Evolutionary conservation across 805 yeast genomes (phyloP).

Genomic region (Candida quercuum): DNA sequence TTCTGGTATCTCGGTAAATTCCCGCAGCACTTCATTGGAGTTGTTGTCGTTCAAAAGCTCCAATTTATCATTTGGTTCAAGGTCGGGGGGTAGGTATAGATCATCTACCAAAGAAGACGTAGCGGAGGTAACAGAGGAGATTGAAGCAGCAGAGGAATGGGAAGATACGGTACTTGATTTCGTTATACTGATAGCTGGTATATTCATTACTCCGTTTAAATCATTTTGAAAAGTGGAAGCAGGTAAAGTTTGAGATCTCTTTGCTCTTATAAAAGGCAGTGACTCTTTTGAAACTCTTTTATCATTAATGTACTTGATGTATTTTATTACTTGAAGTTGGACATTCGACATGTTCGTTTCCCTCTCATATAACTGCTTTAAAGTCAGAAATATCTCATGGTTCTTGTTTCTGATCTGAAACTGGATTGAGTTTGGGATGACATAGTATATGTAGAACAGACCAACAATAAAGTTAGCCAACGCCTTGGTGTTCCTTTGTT

Average conservation of each 20-base stretch:
- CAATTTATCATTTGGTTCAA: conserved; percentile 35
- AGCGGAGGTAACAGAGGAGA: conserved; percentile 8
- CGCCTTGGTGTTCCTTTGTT: conserved; percentile 22
- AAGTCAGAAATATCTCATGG: conserved; percentile 29
- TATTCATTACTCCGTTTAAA: conserved; percentile 8
- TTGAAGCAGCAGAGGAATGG: conserved; percentile 1
- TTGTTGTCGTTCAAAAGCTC: conserved; percentile 24
- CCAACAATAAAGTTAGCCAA: conserved; percentile 32
- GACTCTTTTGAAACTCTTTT: conserved; percentile 6
- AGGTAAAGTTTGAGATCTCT: conserved; percentile 31
- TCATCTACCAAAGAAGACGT: conserved; percentile 20
- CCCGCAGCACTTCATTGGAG: conserved; percentile 8
- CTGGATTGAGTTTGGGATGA: conserved; percentile 35
- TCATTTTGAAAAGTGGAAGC: conserved; percentile 13
- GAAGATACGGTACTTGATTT: conserved; percentile 1
- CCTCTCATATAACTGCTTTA: conserved; percentile 30
- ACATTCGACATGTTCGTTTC: conserved; percentile 36
- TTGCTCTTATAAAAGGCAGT: conserved; percentile 4
- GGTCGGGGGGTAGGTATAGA: conserved; percentile 34
- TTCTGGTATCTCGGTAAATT: conserved; percentile 7
- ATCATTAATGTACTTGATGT: conserved; percentile 25
- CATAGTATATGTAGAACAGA: conserved; percentile 29
- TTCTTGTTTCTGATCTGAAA: conserved; percentile 35
- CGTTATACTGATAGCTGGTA: neutral
- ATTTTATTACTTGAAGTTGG: conserved; percentile 28